Evolutionary conservation across 768 basidiomycete genomes (phyloP).

Genomic region (Psilocybe azurescens): DNA sequence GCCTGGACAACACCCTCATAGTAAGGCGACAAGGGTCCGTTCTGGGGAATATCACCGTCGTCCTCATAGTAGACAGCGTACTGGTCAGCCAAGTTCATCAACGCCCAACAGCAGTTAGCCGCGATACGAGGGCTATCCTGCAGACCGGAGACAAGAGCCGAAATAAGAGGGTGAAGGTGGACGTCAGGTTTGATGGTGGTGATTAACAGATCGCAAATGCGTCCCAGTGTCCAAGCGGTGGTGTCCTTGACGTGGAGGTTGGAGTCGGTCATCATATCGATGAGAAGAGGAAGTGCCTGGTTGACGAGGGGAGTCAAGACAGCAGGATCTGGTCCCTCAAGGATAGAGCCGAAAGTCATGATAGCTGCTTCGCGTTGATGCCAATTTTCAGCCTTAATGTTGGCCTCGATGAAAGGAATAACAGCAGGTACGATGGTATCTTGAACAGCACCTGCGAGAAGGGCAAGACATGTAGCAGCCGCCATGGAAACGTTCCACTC

Average conservation of each 20-base stretch:
- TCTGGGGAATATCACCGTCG: conserved; percentile 55
- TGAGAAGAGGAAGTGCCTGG: conserved; percentile 92
- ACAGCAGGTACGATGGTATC: conserved; percentile 91
- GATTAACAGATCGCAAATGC: conserved; percentile 91
- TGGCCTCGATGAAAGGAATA: conserved; percentile 96
- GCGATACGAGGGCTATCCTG: conserved; percentile 84
- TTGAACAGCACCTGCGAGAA: conserved; percentile 88
- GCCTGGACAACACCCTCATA: conserved; percentile 88
- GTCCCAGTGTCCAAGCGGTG: conserved; percentile 95
- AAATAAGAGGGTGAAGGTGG: conserved; percentile 83
- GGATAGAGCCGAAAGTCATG: conserved; percentile 98
- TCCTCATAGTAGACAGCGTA: conserved; percentile 72
- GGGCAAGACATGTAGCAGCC: conserved; percentile 87
- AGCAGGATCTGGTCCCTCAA: conserved; percentile 92
- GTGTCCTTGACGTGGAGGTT: conserved; percentile 93
- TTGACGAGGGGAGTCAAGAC: conserved; percentile 90
- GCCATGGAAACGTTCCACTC: conserved; percentile 99
- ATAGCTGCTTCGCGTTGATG: conserved; percentile 95
- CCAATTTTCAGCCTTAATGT: conserved; percentile 94
- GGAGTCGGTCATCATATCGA: conserved; percentile 92
- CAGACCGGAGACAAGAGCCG: conserved; percentile 83
- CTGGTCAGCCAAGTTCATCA: conserved; percentile 96
- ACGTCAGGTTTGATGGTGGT: conserved; percentile 87
- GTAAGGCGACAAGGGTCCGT: conserved; percentile 82
- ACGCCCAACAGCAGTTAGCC: conserved; percentile 93